These are phyloP conservation scores for Penicillium dipodomyicola DNA, from an alignment of 495 filamentous ascomycete species.

Conservation along the genomic window DNA sequence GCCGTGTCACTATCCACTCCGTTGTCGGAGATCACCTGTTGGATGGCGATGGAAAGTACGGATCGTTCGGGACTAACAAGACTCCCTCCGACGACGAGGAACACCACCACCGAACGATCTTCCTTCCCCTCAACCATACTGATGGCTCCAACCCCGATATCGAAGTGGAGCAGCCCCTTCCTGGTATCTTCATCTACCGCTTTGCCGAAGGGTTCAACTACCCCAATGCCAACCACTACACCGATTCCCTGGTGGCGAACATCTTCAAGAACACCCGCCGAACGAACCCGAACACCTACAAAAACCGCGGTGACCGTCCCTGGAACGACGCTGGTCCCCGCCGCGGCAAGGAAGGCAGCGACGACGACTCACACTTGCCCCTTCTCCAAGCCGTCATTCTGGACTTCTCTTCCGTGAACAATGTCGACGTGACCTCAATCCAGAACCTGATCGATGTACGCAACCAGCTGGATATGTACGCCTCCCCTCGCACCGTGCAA, in stretches of 20 bases:
- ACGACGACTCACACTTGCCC: constrained; percentile 57
- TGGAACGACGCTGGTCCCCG: constrained; percentile 94
- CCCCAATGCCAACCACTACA: constrained; percentile 88
- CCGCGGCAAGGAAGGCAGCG: constrained; percentile 47
- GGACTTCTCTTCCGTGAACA: constrained; percentile 94
- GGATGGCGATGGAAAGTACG: constrained; percentile 58
- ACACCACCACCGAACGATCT: constrained; percentile 62
- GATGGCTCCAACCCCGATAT: constrained; percentile 92
- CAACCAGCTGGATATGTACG: constrained; percentile 91
- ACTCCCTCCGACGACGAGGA: constrained; percentile 29
- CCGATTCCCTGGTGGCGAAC: constrained; percentile 70
- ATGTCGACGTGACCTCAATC: constrained; percentile 90
- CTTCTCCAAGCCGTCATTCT: constrained; percentile 90
- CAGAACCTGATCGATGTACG: constrained; percentile 96
- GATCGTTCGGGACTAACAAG: constrained; percentile 46
- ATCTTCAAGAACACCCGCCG: constrained; percentile 77
- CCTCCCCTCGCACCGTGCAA: constrained; percentile 78
- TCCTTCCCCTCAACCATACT: constrained; percentile 81
- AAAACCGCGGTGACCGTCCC: constrained; percentile 75
- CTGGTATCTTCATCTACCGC: constrained; percentile 95
- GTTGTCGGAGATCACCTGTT: constrained; percentile 79
- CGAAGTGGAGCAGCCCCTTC: constrained; percentile 74
- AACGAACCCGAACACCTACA: constrained; percentile 64
- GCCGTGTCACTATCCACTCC: constrained; percentile 84
- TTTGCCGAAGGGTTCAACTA: constrained; percentile 98